Conservation (phyloP, 2,329 filamentous ascomycete genomes). For the Talaromyces sp. region DNA sequence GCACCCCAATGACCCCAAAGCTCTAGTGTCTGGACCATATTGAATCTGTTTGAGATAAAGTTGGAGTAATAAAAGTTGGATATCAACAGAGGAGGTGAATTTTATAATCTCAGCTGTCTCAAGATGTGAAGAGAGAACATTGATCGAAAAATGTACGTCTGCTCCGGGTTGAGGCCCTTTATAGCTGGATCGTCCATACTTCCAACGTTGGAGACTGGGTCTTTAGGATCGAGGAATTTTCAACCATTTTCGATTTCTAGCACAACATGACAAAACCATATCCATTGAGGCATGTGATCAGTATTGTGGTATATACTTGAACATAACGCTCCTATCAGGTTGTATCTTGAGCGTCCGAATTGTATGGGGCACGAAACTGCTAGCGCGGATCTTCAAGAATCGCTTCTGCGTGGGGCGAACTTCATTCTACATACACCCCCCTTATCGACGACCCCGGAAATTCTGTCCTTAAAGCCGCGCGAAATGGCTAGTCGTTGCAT, state of each 20-base stretch:
- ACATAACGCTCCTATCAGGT: not conserved
- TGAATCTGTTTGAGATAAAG: not conserved
- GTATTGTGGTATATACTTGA: not conserved
- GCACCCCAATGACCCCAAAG: conserved; percentile 23
- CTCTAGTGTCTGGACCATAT: conserved; percentile 9
- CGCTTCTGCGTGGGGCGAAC: not conserved
- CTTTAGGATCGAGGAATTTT: not conserved
- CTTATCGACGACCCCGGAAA: not conserved
- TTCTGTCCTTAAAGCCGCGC: not conserved
- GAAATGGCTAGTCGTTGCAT: not conserved
- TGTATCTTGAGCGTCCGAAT: not conserved
- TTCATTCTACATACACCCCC: not conserved
- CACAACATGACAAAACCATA: not conserved
- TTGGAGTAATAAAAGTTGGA: not conserved
- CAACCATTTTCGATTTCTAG: not conserved
- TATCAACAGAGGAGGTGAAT: not conserved
- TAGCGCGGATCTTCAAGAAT: not conserved
- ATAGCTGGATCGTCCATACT: not conserved
- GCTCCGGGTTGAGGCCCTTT: not conserved
- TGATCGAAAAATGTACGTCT: not conserved
- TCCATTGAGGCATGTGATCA: not conserved
- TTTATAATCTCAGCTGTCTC: not conserved
- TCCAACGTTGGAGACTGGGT: not conserved
- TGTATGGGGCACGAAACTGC: conserved; percentile 6
- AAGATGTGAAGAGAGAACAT: not conserved